Conservation (phyloP, 768 basidiomycete species). For the Amanita jacksonii region DNA sequence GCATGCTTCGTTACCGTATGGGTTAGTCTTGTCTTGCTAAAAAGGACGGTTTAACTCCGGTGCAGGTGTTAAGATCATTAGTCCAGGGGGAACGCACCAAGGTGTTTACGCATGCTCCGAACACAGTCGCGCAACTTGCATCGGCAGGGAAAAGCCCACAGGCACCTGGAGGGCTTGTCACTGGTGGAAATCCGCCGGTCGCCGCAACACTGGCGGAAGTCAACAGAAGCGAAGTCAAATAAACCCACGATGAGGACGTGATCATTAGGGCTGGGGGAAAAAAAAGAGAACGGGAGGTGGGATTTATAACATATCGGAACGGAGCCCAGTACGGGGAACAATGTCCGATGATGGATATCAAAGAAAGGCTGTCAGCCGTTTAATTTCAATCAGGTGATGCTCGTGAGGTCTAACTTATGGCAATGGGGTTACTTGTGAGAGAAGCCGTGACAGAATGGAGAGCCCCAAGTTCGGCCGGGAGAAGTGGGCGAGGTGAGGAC, state of each 20-base stretch:
- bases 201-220: constrained; percentile 4
- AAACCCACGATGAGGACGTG: neutral
- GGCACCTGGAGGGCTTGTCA: constrained; percentile 9
- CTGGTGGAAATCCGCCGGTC: constrained; percentile 11
- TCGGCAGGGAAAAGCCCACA: constrained; percentile 10
- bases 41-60: neutral
- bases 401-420: too few relatives aligned
- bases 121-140: constrained; percentile 10
- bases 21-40: constrained; percentile 6
- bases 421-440: too few relatives aligned
- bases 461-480: too few relatives aligned
- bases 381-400: too few relatives aligned
- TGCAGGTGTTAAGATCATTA: too few relatives aligned
- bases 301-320: too few relatives aligned
- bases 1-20: constrained; percentile 8
- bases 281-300: too few relatives aligned
- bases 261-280: neutral
- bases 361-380: too few relatives aligned
- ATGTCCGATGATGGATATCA: too few relatives aligned
- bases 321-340: too few relatives aligned
- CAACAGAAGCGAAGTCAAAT: constrained; percentile 4
- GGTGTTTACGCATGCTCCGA: constrained; percentile 10
- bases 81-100: constrained; percentile 5
- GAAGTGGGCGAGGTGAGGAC: too few relatives aligned
- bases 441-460: too few relatives aligned